Base-by-base conservation (phyloP, 305 asterid genomes). In the Fraxinus sp. region DNA sequence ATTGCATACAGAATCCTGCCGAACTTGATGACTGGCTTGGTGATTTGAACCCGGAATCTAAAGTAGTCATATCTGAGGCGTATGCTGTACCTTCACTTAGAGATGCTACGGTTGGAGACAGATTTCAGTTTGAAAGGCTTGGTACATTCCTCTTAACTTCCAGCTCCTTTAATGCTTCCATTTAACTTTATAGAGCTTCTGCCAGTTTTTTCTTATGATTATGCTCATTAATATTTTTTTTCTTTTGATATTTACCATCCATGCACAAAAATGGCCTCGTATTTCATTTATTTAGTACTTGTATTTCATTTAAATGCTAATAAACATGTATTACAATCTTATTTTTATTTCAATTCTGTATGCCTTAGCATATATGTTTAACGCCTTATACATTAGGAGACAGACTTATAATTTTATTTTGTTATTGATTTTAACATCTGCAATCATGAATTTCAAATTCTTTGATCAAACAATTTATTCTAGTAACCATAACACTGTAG, bases 101-200 rank as follows among this genome's bases (percentile, higher is more conserved):
- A 77, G 78, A 77, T 83, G 93, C 95, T 79, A 84, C 83, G 18
- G 79, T 90, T 74, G 98, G 99, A 77, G 98, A 93, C 85, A 86
- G 41, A 46, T 96, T 92, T 88, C 99, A 94, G 94, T 94, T 96
- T 73, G 99, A 94, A 90, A 86, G 98, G 87, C 93, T 94, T 49
- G 98, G 99, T 95, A 88, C 66, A 85, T 86, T 81, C 82, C 79
- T 33, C 16, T 62, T 62, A 52, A 16, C 76, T 76, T 41, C 13
- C 76, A 39, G 9, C 71, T 39, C 64, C 32, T 33, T 20, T 18
- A 2, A 35, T 72, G 13, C 49, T 32, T 72, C 28, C 76, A 72
- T 33, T 72, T 33, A 16, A 16, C 76, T 72, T 72, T 32, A 70
- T 26, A 22, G 7, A 35, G 32, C 33, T 13, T 32, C 7, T 44